These are phyloP conservation scores for Lathyrus tuberosus DNA, from an alignment of 306 rosid species.

Conservation along the genomic window DNA sequence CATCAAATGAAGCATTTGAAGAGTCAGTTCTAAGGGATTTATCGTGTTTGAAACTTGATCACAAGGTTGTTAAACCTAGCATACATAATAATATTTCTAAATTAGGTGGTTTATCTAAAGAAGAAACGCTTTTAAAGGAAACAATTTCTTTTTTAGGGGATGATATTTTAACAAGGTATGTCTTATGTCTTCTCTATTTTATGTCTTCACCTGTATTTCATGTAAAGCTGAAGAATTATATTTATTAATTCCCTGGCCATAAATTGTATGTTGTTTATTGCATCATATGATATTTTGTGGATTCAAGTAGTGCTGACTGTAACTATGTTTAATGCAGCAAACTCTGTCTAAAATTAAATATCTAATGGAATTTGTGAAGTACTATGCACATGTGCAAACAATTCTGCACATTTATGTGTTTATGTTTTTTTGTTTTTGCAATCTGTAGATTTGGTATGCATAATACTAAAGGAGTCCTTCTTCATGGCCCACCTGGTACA, in stretches of 20 bases:
- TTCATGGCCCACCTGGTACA: constrained; percentile 95
- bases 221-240: constrained; percentile 9
- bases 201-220: constrained; percentile 22
- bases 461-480: constrained; percentile 86
- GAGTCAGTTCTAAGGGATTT: constrained; percentile 45
- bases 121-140: constrained; percentile 67
- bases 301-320: constrained; percentile 21
- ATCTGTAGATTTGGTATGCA: constrained; percentile 73
- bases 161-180: constrained; percentile 70
- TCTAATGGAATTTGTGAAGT: background rate
- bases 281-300: constrained; percentile 37
- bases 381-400: constrained; percentile 10
- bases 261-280: constrained; percentile 26
- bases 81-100: constrained; percentile 38
- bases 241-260: constrained; percentile 11
- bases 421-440: constrained; percentile 36
- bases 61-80: constrained; percentile 43
- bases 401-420: constrained; percentile 37
- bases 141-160: constrained; percentile 59
- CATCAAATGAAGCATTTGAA: constrained; percentile 52
- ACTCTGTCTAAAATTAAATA: background rate
- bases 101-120: constrained; percentile 87
- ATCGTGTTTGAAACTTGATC: constrained; percentile 42
- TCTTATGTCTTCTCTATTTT: constrained; percentile 45
- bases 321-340: constrained; percentile 18